A percentile compares a stretch with the other conserved stretches of the same genome.
These are phyloP conservation scores for Beauveria scarabaeidicola DNA, from an alignment of 2,329 filamentous ascomycete species.

Conservation along the genomic window DNA sequence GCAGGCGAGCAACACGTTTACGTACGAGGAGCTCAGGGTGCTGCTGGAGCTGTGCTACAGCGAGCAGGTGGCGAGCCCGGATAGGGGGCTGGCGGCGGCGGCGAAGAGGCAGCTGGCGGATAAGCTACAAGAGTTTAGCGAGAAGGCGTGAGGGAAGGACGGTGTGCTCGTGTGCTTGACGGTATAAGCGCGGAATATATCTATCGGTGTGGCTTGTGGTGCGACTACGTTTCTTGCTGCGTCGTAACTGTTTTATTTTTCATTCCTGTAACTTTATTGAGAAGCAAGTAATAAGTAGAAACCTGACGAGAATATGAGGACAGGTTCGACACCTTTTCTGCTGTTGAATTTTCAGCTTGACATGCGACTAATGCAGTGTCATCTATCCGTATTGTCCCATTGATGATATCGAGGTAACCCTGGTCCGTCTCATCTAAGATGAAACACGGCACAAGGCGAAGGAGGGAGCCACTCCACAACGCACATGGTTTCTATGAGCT, in stretches of 20 bases:
- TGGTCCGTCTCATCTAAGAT: conserved; percentile 9
- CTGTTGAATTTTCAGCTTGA: not conserved
- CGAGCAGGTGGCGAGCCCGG: conserved; percentile 55
- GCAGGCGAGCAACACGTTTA: conserved; percentile 37
- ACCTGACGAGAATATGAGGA: no score
- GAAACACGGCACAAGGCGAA: conserved; percentile 1
- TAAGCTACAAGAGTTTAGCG: conserved; percentile 59
- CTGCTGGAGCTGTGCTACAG: conserved; percentile 61
- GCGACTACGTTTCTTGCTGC: no score
- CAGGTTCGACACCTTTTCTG: no score
- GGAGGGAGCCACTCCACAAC: not conserved
- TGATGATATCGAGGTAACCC: not conserved
- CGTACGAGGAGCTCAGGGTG: conserved; percentile 58
- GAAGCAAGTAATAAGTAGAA: no score
- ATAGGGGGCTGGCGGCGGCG: conserved; percentile 57
- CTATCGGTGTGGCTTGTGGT: no score
- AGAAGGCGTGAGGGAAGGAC: conserved; percentile 57
- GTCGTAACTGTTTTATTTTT: not conserved
- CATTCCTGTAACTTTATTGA: not conserved
- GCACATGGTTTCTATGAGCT: not conserved
- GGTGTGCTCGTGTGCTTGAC: not conserved
- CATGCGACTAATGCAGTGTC: not conserved
- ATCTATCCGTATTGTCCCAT: not conserved
- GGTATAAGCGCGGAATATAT: not conserved
- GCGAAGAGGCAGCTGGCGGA: conserved; percentile 64